These are phyloP conservation scores for Mycena alexandri DNA, from an alignment of 768 basidiomycete genomes.

Conservation along the genomic window DNA sequence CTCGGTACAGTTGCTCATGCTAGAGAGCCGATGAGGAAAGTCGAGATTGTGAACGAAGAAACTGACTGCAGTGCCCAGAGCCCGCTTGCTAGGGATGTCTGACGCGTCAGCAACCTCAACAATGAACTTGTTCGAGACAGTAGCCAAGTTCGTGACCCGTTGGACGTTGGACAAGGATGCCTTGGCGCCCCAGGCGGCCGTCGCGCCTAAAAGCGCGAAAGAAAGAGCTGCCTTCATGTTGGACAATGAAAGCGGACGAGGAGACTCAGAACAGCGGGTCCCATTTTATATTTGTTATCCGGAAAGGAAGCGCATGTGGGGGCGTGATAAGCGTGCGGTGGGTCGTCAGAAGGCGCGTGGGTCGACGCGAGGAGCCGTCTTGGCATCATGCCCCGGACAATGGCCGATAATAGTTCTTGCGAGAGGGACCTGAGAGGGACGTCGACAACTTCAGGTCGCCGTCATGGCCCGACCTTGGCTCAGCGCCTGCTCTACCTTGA, in stretches of 20 bases:
- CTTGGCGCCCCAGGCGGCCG: slow-evolving; percentile 44
- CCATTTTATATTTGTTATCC: too few relatives aligned
- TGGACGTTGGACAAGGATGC: slow-evolving; percentile 54
- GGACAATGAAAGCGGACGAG: not conserved
- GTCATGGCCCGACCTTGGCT: too few relatives aligned
- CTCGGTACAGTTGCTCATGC: slow-evolving; percentile 65
- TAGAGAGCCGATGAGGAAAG: slow-evolving; percentile 37
- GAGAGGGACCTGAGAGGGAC: too few relatives aligned
- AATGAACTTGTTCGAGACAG: slow-evolving; percentile 66
- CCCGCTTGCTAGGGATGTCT: slow-evolving; percentile 53
- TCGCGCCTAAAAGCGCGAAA: slow-evolving; percentile 45
- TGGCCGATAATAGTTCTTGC: too few relatives aligned
- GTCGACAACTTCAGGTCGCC: too few relatives aligned
- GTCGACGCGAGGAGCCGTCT: too few relatives aligned
- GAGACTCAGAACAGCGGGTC: not conserved
- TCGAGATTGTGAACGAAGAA: not conserved
- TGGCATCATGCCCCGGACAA: too few relatives aligned
- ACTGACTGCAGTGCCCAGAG: slow-evolving; percentile 41
- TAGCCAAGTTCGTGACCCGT: slow-evolving; percentile 51
- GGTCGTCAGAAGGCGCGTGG: too few relatives aligned
- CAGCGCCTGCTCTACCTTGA: too few relatives aligned
- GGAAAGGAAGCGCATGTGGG: too few relatives aligned
- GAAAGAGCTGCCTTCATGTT: slow-evolving; percentile 52
- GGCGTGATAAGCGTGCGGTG: too few relatives aligned
- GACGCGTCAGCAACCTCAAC: slow-evolving; percentile 64